Evolutionary conservation across 1,284 basidiomycete genomes (phyloP), one percentile per base, ranked within the genome.

Genomic region (Fomes fomentarius): DNA sequence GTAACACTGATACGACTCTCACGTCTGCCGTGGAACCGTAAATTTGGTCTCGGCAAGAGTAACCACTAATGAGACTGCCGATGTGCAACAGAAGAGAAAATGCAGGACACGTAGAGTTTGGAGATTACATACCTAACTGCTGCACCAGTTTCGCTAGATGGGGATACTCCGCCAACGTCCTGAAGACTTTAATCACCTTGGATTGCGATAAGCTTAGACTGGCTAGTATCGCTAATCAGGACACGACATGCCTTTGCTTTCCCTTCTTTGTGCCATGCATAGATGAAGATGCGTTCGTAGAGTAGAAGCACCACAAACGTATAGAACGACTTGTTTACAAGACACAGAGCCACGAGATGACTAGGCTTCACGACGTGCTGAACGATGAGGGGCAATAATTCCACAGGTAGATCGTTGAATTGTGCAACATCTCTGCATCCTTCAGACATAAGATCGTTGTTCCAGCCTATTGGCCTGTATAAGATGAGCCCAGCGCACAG

Each of bases 221-320:
- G 10, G 7, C 40, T 34, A n/a, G n/a, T n/a, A n/a, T n/a, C 9
- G 9, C 28, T 19, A 9, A 22, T 31, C 17, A 11, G 10, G 25
- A 52, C 44, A 58, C 10, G 26, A 81, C 84, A 69, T 74, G 85
- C 88, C 75, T 77, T 85, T 6, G 59, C 63, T 62, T 87, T 89
- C 9, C 76, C 76, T 31, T 83, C 76, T 57, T 75, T 83, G 50
- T 89, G 80, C 88, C 87, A 89, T 15, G 85, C 76, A 67, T 83
- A 85, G 43, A 90, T 82, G 44, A 74, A 76, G 14, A 82, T 73
- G 12, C 75, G 74, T 24, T 77, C 71, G 60, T 90, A 91, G 17
- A 91, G 71, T 21, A 69, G 57, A 12, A 76, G 72, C 0, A 73
- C 68, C 0, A 80, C 75, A 61, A 83, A 83, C 1, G 57, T 45